These are phyloP conservation scores for Apiospora phragmitis DNA, from an alignment of 2,329 filamentous ascomycete genomes.

Conservation along the genomic window DNA sequence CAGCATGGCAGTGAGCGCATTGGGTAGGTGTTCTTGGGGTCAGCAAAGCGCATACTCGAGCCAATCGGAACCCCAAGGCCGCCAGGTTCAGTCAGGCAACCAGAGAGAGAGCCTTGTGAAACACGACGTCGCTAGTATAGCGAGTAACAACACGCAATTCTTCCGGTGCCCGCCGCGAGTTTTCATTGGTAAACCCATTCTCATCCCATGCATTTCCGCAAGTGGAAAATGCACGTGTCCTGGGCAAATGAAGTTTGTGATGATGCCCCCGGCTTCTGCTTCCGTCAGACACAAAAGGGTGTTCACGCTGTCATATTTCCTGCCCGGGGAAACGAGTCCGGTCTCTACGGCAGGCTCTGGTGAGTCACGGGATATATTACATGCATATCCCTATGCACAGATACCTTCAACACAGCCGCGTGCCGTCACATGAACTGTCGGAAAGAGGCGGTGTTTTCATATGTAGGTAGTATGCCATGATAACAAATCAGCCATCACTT, in stretches of 20 bases:
- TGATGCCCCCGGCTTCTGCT: not conserved
- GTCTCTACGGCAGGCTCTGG: not conserved
- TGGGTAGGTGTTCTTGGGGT: slow-evolving; percentile 1
- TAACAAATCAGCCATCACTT: not conserved
- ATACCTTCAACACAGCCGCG: not conserved
- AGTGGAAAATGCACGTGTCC: not conserved
- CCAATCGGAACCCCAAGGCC: not conserved
- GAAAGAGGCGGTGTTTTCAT: not conserved
- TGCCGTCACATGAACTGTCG: not conserved
- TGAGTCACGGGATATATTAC: not conserved
- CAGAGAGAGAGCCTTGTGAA: not conserved
- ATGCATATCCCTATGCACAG: not conserved
- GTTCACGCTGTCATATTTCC: not conserved
- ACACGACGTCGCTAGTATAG: not conserved
- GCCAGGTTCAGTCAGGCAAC: not conserved
- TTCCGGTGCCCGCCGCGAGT: not conserved
- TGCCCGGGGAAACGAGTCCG: not conserved
- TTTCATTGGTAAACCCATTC: not conserved
- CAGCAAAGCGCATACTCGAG: not conserved
- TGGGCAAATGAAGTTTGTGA: not conserved
- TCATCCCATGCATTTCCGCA: not conserved
- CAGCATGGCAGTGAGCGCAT: not conserved
- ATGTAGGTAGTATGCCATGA: not conserved
- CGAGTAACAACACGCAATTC: not conserved
- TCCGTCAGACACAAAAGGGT: not conserved